Evolutionary conservation across 2,329 filamentous ascomycete species (phyloP).

Genomic region (Arthrobotrys sphaeroides): DNA sequence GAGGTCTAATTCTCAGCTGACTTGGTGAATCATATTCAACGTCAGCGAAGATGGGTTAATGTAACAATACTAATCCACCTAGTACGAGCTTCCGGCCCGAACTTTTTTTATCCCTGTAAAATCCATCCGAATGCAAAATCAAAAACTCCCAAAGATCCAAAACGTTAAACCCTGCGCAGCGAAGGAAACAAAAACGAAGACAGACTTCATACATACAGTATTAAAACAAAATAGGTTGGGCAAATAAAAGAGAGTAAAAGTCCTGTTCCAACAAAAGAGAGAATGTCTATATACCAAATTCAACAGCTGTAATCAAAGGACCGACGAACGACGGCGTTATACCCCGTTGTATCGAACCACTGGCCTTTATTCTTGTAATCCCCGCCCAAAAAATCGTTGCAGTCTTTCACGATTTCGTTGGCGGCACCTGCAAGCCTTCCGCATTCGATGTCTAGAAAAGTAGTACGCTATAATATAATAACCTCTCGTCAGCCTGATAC

Average conservation of each 20-base stretch:
- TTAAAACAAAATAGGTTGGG: too few relatives aligned
- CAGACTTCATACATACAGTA: too few relatives aligned
- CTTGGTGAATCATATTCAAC: background rate
- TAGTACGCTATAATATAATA: background rate
- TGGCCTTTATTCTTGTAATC: background rate
- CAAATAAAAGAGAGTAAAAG: too few relatives aligned
- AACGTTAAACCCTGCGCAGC: background rate
- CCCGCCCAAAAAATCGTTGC: background rate
- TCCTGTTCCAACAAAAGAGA: too few relatives aligned
- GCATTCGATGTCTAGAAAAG: background rate
- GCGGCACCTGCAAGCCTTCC: background rate
- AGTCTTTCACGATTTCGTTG: background rate
- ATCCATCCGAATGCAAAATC: background rate
- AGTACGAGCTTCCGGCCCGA: background rate
- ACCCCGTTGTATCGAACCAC: background rate
- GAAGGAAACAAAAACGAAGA: too few relatives aligned
- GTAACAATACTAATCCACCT: background rate
- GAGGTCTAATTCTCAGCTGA: background rate
- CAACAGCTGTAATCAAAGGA: too few relatives aligned
- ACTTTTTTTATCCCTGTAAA: background rate
- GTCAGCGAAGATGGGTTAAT: background rate
- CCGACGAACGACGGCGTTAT: background rate
- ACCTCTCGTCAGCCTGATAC: too few relatives aligned
- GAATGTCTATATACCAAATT: too few relatives aligned
- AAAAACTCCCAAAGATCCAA: background rate